Conservation (phyloP, 768 basidiomycete genomes). For the Amanita jacksonii region DNA sequence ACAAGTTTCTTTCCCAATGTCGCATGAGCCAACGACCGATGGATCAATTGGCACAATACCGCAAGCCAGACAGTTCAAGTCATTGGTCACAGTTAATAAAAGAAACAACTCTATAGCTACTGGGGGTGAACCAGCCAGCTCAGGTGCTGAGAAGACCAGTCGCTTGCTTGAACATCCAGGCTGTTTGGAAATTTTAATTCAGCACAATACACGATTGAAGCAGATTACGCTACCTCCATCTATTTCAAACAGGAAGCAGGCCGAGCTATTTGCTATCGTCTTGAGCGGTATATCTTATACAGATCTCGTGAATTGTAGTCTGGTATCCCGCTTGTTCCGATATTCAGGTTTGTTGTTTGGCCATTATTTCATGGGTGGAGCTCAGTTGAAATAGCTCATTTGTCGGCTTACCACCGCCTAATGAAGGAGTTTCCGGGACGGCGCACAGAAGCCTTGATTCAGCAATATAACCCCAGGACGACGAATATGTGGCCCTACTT, state of each 20-base stretch:
- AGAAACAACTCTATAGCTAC: background rate
- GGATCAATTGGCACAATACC: no score
- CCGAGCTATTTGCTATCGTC: constrained; percentile 41
- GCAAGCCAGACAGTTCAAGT: background rate
- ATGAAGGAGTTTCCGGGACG: constrained; percentile 32
- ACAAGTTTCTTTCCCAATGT: background rate
- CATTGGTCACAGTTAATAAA: background rate
- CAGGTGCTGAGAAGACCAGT: background rate
- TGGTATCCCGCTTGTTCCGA: constrained; percentile 51
- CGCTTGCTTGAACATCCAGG: background rate
- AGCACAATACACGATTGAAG: constrained; percentile 19
- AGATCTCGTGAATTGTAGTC: constrained; percentile 36
- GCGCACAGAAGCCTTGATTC: constrained; percentile 18
- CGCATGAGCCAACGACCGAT: background rate
- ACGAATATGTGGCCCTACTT: constrained; percentile 73
- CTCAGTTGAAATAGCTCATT: constrained; percentile 39
- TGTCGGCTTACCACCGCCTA: constrained; percentile 48
- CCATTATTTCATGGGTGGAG: background rate
- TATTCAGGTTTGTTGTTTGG: constrained; percentile 40
- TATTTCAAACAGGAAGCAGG: constrained; percentile 46
- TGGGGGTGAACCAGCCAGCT: background rate
- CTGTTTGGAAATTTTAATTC: constrained; percentile 27
- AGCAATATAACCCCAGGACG: constrained; percentile 31
- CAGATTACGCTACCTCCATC: constrained; percentile 49
- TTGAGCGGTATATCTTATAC: constrained; percentile 35